These are phyloP conservation scores for Lanzia echinophila DNA, from an alignment of 2,329 filamentous ascomycete genomes.

Conservation along the genomic window DNA sequence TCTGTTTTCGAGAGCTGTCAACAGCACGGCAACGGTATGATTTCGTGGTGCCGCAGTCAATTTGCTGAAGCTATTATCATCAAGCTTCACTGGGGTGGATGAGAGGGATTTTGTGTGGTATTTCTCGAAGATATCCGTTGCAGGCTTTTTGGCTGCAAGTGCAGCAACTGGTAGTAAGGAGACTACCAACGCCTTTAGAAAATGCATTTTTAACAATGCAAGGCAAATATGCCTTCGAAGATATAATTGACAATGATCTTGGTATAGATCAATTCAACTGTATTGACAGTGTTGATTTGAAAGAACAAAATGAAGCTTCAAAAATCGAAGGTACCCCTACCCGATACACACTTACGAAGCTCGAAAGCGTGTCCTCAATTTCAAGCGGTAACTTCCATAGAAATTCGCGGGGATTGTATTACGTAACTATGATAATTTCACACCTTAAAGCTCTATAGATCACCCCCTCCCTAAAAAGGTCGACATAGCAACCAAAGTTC, in stretches of 20 bases:
- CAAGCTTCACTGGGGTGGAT: slow-evolving; percentile 66
- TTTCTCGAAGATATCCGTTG: slow-evolving; percentile 60
- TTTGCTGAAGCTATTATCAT: slow-evolving; percentile 67
- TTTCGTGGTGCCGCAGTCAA: slow-evolving; percentile 74
- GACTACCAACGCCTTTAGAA: slow-evolving; percentile 56
- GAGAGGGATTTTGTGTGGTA: slow-evolving; percentile 63
- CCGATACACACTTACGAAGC: slow-evolving; percentile 6
- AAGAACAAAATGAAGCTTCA: not conserved
- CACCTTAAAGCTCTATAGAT: not conserved
- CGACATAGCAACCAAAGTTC: slow-evolving; percentile 1
- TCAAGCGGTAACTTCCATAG: slow-evolving; percentile 7
- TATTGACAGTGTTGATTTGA: not conserved
- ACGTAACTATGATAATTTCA: not conserved
- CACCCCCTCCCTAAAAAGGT: not conserved
- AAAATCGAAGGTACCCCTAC: not conserved
- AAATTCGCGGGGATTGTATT: slow-evolving; percentile 4
- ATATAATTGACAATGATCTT: not conserved
- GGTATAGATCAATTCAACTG: not conserved
- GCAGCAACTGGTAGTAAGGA: slow-evolving; percentile 54
- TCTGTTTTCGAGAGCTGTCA: slow-evolving; percentile 78
- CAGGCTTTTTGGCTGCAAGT: slow-evolving; percentile 54
- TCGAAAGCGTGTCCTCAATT: slow-evolving; percentile 11
- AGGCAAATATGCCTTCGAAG: slow-evolving; percentile 7
- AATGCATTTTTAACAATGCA: slow-evolving; percentile 53
- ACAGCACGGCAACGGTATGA: slow-evolving; percentile 72